Base-by-base conservation (phyloP, 78 protist genomes). In the Thecamonas trahens region DNA sequence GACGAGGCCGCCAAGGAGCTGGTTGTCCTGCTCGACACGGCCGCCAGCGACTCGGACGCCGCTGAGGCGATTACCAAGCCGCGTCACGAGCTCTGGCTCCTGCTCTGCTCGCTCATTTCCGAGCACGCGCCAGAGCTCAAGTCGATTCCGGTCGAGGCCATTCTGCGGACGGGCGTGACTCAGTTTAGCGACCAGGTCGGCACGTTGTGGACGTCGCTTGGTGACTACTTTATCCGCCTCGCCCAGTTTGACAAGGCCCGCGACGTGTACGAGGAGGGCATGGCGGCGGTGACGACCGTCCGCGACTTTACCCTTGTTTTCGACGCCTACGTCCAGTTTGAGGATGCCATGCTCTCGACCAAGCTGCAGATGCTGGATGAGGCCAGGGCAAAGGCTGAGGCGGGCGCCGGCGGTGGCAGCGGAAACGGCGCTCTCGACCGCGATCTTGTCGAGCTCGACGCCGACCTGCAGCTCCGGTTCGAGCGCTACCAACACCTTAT, bases 181-280 rank as follows among this genome's bases (percentile, higher is more conserved):
- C 72, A 64, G 31, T 96, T 84, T 49, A 71, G 76, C 1, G 94
- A 87, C 63, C 94, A 93, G 54, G 83, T 82, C 5, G 98, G 99
- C 28, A 52, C 61, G 50, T 70, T 97, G 22, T 97, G 99, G 99
- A 26, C 60, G 28, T 18, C 94, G 11, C 86, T 97, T 4, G 97
- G 98, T 0, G 95, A 90, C 44, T 90, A 81, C 78, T 89, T 78
- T 77, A 80, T 88, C 26, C 83, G 93, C 7, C 70, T 72, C 14
- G 99, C 92, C 4, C 84, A 75, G 40, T 93, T 95, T 67, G 98
- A 91, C n/a, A 91, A 90, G 84, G 96, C 99, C 13, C 82, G 98
- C 39, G 97, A 95, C 75, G 72, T 95, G 11, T 96, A 74, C 67
- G 99, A 96, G 61, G 98, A 97, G 67, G 99, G 83, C 9, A 64